Base-by-base conservation (phyloP, 805 yeast species). In the Wickerhamiella vanderwaltii region DNA sequence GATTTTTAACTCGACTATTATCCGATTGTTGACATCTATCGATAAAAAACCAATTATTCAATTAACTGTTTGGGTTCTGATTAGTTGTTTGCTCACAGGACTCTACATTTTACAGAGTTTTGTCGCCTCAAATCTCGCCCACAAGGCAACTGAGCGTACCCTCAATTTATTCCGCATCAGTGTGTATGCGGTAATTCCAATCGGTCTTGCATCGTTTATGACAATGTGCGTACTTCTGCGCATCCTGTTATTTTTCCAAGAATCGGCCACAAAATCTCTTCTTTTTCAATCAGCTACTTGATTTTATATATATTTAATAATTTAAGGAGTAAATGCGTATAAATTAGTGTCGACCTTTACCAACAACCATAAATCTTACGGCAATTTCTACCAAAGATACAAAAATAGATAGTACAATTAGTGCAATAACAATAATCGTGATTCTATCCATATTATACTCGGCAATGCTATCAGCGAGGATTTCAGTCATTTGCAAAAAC, bases 101-200 rank as follows among this genome's bases (percentile, higher is more conserved):
- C 74, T 81, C 5, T 88, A 79, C 62, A 86, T 82, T 33, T 68
- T 79, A 49, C 97, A 88, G 60, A 85, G 80, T 56, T 88, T 86
- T 56, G 78, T 86, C 48, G 86, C 95, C 9, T 79, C 86, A 43
- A 70, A 70, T 47, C 53, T 65, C 43, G 61, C 64, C 5, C 46
- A 57, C 30, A 28, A 36, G 33, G 41, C 44, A 9, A 26, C 43
- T 22, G 61, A 64, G 51, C 68, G 95, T 42, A 78, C 86, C 26
- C 82, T 87, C 46, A 94, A 88, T 57, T 67, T 87, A 43, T 84
- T 85, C 59, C 83, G 81, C 51, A 82, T 91, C 38, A 85, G 82
- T 0, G 96, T 88, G 1, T 88, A 84, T 63, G 96, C 97, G 2
- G 98, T 88, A 30, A 95, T 88, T n/a, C 98, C 98, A 0, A 85